Evolutionary conservation across 1,284 basidiomycete genomes (phyloP).

Genomic region (Ustilago curta): DNA sequence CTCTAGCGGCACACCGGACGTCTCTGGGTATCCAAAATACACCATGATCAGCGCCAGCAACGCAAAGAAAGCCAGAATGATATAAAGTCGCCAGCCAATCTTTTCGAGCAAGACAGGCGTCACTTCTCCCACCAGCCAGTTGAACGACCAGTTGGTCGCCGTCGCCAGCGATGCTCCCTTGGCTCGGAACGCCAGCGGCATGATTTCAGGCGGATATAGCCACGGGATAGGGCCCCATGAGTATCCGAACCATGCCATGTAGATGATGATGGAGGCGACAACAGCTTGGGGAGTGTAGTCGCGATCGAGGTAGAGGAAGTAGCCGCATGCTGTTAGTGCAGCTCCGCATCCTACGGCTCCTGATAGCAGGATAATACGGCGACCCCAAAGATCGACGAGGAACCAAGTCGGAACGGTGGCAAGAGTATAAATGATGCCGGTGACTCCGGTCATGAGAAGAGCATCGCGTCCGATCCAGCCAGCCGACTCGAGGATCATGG

Average conservation of each 20-base stretch:
- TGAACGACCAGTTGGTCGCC: slow-evolving; percentile 72
- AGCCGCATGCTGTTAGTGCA: slow-evolving; percentile 82
- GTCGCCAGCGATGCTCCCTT: slow-evolving; percentile 79
- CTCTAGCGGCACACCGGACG: slow-evolving; percentile 73
- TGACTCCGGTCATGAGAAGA: slow-evolving; percentile 91
- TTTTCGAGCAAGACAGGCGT: slow-evolving; percentile 89
- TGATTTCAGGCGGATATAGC: slow-evolving; percentile 83
- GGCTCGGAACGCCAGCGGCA: slow-evolving; percentile 70
- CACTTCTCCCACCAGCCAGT: slow-evolving; percentile 87
- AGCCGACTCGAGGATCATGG: slow-evolving; percentile 74
- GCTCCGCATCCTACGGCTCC: slow-evolving; percentile 84
- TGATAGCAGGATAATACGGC: slow-evolving; percentile 87
- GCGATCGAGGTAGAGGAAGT: slow-evolving; percentile 91
- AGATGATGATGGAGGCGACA: slow-evolving; percentile 87
- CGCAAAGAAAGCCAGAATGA: slow-evolving; percentile 96
- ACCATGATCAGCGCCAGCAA: slow-evolving; percentile 79
- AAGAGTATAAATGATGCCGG: slow-evolving; percentile 77
- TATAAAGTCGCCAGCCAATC: slow-evolving; percentile 92
- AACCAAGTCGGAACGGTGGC: slow-evolving; percentile 79
- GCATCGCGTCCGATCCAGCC: slow-evolving; percentile 98
- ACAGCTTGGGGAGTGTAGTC: slow-evolving; percentile 80
- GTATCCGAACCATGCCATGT: slow-evolving; percentile 89
- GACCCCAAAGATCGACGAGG: slow-evolving; percentile 90
- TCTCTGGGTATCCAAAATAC: slow-evolving; percentile 77
- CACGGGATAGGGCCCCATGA: slow-evolving; percentile 80